Percentiles rank a stretch among this genome's conserved stretches.
Evolutionary conservation across 345 rosid species (phyloP).

Genomic region (Populus euphratica): DNA sequence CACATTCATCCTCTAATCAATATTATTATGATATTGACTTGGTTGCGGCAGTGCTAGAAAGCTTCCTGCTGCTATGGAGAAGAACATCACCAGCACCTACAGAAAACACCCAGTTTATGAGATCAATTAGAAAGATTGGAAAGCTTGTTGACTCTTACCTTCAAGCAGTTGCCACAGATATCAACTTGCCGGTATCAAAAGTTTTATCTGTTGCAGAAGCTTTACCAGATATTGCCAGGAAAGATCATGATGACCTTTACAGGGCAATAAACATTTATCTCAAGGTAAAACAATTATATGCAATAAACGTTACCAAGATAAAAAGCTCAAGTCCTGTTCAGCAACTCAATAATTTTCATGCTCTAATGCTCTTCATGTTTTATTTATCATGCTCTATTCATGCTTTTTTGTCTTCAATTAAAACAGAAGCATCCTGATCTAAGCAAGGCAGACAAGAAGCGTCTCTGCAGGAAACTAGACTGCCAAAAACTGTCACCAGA

Average conservation of each 20-base stretch:
- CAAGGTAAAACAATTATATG: constrained; percentile 44
- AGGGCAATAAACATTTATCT: constrained; percentile 80
- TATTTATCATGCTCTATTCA: neutral
- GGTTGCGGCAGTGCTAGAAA: constrained; percentile 61
- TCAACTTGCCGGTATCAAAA: constrained; percentile 53
- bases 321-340: neutral
- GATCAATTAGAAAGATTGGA: constrained; percentile 60
- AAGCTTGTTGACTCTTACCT: constrained; percentile 76
- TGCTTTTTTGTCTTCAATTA: neutral
- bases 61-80: constrained; percentile 67
- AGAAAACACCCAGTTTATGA: constrained; percentile 38
- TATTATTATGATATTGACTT: constrained; percentile 57
- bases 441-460: constrained; percentile 77
- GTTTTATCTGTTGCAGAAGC: constrained; percentile 66
- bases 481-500: constrained; percentile 89
- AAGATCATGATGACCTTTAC: constrained; percentile 80
- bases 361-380: neutral
- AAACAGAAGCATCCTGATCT: constrained; percentile 82
- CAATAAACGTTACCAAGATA: neutral
- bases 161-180: constrained; percentile 66
- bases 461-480: constrained; percentile 74
- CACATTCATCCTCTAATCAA: constrained; percentile 41
- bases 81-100: constrained; percentile 47
- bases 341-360: neutral
- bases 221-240: constrained; percentile 60